A percentile compares a stretch with the other conserved stretches of the same genome.
These are phyloP conservation scores for Cinnamomum micranthum DNA, from an alignment of 164 flowering plant species.

Conservation along the genomic window DNA sequence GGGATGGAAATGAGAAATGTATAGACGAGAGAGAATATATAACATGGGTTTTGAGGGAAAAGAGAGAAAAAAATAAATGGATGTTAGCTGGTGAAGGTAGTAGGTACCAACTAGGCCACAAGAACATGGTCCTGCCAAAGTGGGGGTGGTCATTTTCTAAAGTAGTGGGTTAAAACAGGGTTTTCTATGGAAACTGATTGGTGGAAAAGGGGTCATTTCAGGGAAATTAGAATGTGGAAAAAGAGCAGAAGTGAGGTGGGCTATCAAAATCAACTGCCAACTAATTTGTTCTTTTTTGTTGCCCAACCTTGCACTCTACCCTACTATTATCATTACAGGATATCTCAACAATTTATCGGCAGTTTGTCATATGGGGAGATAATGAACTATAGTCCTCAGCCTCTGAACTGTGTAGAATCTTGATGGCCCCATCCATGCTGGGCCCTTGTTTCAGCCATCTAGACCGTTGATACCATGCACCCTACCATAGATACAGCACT, in stretches of 20 bases:
- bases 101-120: conserved; percentile 2
- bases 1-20: conserved; percentile 32
- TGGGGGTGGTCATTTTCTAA: not conserved
- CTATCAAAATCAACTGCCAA: conserved; percentile 37
- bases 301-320: conserved; percentile 33
- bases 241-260: conserved; percentile 25
- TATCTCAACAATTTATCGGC: conserved; percentile 7
- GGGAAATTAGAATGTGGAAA: conserved; percentile 3
- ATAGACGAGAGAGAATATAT: conserved; percentile 6
- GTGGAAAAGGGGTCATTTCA: not conserved
- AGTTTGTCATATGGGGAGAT: not conserved
- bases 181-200: conserved; percentile 3
- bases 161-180: not conserved
- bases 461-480: no score
- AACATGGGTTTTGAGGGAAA: not conserved
- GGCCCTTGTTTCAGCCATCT: no score
- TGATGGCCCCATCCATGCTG: no score
- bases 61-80: conserved; percentile 27
- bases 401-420: no score
- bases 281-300: conserved; percentile 14
- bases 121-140: not conserved
- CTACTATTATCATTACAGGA: conserved; percentile 12
- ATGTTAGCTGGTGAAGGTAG: conserved; percentile 22
- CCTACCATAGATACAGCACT: no score
- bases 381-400: no score